Conservation (phyloP, 495 filamentous ascomycete species). For the Bryoglossum gracile region DNA sequence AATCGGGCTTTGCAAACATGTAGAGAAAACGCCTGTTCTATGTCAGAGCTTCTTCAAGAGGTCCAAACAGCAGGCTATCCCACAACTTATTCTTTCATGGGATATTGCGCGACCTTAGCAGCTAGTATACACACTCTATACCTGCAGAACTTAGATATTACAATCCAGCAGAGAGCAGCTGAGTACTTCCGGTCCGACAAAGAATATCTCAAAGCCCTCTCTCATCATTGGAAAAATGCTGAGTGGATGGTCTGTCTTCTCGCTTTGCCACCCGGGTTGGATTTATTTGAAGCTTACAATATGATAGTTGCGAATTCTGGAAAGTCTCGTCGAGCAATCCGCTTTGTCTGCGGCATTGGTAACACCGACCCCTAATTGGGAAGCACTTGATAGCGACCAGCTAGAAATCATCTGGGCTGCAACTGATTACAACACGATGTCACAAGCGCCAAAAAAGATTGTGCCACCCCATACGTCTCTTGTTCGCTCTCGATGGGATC, state of each 20-base stretch:
- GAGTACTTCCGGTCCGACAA: not conserved
- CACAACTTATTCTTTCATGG: not conserved
- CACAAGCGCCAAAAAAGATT: not conserved
- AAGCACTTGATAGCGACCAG: not conserved
- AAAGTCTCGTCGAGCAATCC: not conserved
- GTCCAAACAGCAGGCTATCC: not conserved
- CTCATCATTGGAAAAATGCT: not conserved
- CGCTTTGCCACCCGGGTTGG: not conserved
- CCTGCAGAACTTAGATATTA: not conserved
- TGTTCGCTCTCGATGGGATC: not conserved
- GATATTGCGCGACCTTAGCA: not conserved
- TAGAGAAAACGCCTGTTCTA: slow-evolving; percentile 4
- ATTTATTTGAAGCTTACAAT: not conserved
- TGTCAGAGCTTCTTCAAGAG: slow-evolving; percentile 3
- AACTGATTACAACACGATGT: slow-evolving; percentile 4
- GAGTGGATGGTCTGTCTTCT: not conserved
- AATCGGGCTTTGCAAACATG: slow-evolving; percentile 1
- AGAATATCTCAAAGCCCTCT: not conserved
- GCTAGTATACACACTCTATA: not conserved
- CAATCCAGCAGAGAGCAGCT: not conserved
- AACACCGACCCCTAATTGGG: not conserved
- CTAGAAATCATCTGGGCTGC: not conserved
- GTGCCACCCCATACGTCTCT: not conserved
- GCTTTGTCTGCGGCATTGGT: not conserved
- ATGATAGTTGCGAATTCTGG: not conserved